These are phyloP conservation scores for Papilionanthe hybrid DNA, from an alignment of 116 monocot genomes.

Conservation along the genomic window DNA sequence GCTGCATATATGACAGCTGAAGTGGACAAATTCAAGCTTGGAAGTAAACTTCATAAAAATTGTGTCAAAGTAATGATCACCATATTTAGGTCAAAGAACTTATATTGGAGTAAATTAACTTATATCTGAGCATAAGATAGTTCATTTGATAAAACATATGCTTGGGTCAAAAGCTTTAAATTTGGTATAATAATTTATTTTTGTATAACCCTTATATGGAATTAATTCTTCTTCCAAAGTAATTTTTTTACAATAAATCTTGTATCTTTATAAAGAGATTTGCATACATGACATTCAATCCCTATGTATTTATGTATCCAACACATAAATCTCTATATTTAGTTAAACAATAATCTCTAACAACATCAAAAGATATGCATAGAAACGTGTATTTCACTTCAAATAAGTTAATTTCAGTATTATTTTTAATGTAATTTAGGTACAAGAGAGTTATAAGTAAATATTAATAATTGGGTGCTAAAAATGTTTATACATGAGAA, in stretches of 20 bases:
- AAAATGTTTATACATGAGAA: too few species aligned
- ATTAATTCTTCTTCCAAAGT: neutral
- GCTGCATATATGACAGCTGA: neutral
- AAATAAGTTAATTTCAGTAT: too few species aligned
- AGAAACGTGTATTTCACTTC: too few species aligned
- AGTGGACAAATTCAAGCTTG: neutral
- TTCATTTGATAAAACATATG: neutral
- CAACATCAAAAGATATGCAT: too few species aligned
- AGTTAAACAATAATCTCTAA: too few species aligned
- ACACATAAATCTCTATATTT: too few species aligned
- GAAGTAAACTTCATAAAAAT: neutral
- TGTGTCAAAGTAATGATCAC: neutral
- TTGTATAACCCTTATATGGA: neutral
- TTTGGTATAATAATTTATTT: neutral
- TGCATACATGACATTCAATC: too few species aligned
- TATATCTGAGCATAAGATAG: neutral
- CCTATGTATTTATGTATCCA: too few species aligned
- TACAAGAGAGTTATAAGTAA: too few species aligned
- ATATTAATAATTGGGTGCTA: too few species aligned
- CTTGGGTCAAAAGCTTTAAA: neutral
- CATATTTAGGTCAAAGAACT: neutral
- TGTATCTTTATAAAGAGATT: neutral
- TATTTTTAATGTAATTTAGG: too few species aligned
- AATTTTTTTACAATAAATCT: neutral
- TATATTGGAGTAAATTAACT: neutral